A percentile compares a stretch with the other conserved stretches of the same genome.
Conservation (phyloP, 257 asterid species). For the Solanum peruvianum region DNA sequence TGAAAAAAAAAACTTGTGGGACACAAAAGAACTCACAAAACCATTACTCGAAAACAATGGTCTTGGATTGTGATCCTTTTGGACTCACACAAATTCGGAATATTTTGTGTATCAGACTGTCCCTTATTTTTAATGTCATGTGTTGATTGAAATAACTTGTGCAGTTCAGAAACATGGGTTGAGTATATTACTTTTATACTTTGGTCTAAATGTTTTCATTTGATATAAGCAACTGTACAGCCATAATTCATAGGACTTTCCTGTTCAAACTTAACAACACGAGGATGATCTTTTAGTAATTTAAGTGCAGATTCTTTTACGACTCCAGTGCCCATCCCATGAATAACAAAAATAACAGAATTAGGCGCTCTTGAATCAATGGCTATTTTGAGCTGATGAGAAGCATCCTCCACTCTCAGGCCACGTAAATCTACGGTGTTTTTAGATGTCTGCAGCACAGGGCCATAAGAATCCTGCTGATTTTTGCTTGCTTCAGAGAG, state of each 20-base stretch:
- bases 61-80: not conserved
- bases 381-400: slow-evolving; percentile 48
- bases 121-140: not conserved
- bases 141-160: not conserved
- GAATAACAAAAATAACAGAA: slow-evolving; percentile 74
- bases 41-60: not conserved
- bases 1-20: not conserved
- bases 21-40: not conserved
- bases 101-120: not conserved
- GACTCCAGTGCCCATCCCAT: slow-evolving; percentile 93
- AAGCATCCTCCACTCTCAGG: slow-evolving; percentile 81
- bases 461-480: slow-evolving; percentile 39
- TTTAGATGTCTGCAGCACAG: slow-evolving; percentile 65
- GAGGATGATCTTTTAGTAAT: slow-evolving; percentile 51
- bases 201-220: slow-evolving; percentile 19
- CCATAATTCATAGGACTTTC: slow-evolving; percentile 79
- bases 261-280: slow-evolving; percentile 70
- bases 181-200: not conserved
- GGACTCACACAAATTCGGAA: not conserved
- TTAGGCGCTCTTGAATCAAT: slow-evolving; percentile 46
- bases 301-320: slow-evolving; percentile 59
- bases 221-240: slow-evolving; percentile 79
- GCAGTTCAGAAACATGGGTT: not conserved
- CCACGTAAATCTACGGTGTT: slow-evolving; percentile 78
- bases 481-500: slow-evolving; percentile 27